Evolutionary conservation across 2,329 filamentous ascomycete genomes (phyloP).

Genomic region (Beauveria caledonica): DNA sequence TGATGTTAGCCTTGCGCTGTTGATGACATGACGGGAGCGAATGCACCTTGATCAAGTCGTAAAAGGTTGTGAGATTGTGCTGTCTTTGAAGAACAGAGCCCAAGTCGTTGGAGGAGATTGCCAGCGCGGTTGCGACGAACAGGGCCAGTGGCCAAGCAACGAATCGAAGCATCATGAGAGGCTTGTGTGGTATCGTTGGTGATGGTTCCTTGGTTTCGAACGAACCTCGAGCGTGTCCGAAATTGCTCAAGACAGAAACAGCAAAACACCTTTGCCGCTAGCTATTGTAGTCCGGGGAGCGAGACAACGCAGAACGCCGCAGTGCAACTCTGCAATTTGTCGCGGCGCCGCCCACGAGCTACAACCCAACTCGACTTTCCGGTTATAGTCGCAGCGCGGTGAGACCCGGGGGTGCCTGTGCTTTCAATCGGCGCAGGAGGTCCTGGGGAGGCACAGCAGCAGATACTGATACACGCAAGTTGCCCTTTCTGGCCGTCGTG

Average conservation of each 20-base stretch:
- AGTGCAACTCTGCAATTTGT: neutral
- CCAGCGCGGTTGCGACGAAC: conserved; percentile 14
- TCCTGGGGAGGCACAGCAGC: neutral
- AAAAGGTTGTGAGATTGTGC: conserved; percentile 35
- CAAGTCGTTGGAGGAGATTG: conserved; percentile 24
- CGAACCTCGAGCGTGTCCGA: too few relatives aligned
- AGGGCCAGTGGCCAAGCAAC: neutral
- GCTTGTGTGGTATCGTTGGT: too few relatives aligned
- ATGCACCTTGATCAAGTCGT: conserved; percentile 34
- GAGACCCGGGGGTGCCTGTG: neutral
- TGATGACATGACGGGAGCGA: neutral
- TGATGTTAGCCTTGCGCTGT: neutral
- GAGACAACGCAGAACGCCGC: neutral
- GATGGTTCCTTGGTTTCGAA: too few relatives aligned
- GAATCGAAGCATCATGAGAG: neutral
- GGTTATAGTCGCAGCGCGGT: neutral
- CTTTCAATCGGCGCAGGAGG: neutral
- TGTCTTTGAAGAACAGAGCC: conserved; percentile 31
- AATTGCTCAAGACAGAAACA: neutral
- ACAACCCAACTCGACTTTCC: neutral
- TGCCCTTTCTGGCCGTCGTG: neutral
- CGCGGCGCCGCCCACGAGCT: neutral
- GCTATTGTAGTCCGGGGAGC: neutral
- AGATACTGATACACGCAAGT: neutral
- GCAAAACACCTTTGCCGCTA: neutral